These are phyloP conservation scores for Boletellus ananas DNA, from an alignment of 768 basidiomycete genomes.

Conservation along the genomic window DNA sequence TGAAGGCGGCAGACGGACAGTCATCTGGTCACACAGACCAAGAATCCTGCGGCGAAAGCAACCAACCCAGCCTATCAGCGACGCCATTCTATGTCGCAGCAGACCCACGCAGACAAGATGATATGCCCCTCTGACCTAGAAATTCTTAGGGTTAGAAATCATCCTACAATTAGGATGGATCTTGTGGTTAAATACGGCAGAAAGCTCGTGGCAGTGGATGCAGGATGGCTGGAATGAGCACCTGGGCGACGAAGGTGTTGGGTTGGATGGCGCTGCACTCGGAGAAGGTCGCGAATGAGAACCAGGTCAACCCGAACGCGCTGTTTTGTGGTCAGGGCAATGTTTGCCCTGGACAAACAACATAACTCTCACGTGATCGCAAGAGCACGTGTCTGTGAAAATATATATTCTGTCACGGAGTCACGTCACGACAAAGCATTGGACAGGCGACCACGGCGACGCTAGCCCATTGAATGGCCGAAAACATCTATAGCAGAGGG, in stretches of 20 bases:
- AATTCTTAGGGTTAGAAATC: slow-evolving; percentile 61
- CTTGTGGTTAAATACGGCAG: slow-evolving; percentile 48
- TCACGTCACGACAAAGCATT: slow-evolving; percentile 25
- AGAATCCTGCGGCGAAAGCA: slow-evolving; percentile 2
- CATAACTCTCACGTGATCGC: not conserved
- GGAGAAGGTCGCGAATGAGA: slow-evolving; percentile 6
- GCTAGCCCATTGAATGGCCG: slow-evolving; percentile 70
- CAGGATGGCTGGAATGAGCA: slow-evolving; percentile 31
- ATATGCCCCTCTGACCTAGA: slow-evolving; percentile 31
- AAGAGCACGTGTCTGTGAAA: slow-evolving; percentile 20
- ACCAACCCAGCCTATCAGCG: slow-evolving; percentile 15
- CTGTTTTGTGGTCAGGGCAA: too few relatives aligned
- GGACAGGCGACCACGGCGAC: slow-evolving; percentile 20
- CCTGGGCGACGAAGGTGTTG: slow-evolving; percentile 47
- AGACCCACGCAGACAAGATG: slow-evolving; percentile 23
- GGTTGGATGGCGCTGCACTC: slow-evolving; percentile 18
- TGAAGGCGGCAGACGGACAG: slow-evolving; percentile 18
- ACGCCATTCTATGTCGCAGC: slow-evolving; percentile 19
- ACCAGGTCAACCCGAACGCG: not conserved
- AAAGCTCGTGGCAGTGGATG: slow-evolving; percentile 29
- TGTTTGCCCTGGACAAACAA: slow-evolving; percentile 27
- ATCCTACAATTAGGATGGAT: slow-evolving; percentile 42
- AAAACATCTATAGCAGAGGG: slow-evolving; percentile 89
- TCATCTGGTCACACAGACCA: slow-evolving; percentile 9
- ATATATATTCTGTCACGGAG: slow-evolving; percentile 13